phyloP scores from a whole-genome alignment of 2,329 filamentous ascomycete genomes.

The Niveomyces coronatus region DNA sequence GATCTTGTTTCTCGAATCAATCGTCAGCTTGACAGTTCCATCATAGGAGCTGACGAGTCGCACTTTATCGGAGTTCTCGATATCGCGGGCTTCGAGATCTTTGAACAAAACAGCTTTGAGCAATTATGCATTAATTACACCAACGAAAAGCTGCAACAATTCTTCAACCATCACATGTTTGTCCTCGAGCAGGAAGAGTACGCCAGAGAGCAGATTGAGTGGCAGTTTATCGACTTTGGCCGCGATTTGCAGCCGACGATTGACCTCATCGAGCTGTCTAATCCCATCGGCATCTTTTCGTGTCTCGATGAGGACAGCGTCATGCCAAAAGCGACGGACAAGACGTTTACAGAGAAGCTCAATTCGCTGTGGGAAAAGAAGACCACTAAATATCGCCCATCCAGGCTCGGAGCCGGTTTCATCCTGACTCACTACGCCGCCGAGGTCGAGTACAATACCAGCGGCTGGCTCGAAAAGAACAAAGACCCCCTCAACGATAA shows the following conservation, averaged over 20 bases:
- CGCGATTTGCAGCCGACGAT: slow-evolving; percentile 96
- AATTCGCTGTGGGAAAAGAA: slow-evolving; percentile 95
- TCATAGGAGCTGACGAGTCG: slow-evolving; percentile 74
- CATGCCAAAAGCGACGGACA: slow-evolving; percentile 98
- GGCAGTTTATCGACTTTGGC: slow-evolving; percentile 99
- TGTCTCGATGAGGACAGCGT: slow-evolving; percentile 96
- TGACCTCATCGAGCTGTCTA: slow-evolving; percentile 89
- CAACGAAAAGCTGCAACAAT: slow-evolving; percentile 97
- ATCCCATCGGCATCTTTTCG: slow-evolving; percentile 97
- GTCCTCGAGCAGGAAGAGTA: slow-evolving; percentile 98
- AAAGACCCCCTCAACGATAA: slow-evolving; percentile 98
- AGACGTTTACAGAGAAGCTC: slow-evolving; percentile 95
- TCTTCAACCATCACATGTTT: slow-evolving; percentile 99
- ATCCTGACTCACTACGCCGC: slow-evolving; percentile 95
- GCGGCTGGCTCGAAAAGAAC: slow-evolving; percentile 97
- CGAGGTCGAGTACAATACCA: slow-evolving; percentile 92
- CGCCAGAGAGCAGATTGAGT: slow-evolving; percentile 93
- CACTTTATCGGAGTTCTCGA: slow-evolving; percentile 97
- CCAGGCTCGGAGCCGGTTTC: slow-evolving; percentile 82
- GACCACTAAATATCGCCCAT: slow-evolving; percentile 82
- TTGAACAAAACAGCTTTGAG: slow-evolving; percentile 96
- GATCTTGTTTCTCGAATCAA: slow-evolving; percentile 91
- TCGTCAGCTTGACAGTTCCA: slow-evolving; percentile 75
- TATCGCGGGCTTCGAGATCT: slow-evolving; percentile 98
- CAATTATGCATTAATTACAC: slow-evolving; percentile 99